Evolutionary conservation across 2,329 filamentous ascomycete species (phyloP).

Genomic region (Albophoma yamanashiensis): DNA sequence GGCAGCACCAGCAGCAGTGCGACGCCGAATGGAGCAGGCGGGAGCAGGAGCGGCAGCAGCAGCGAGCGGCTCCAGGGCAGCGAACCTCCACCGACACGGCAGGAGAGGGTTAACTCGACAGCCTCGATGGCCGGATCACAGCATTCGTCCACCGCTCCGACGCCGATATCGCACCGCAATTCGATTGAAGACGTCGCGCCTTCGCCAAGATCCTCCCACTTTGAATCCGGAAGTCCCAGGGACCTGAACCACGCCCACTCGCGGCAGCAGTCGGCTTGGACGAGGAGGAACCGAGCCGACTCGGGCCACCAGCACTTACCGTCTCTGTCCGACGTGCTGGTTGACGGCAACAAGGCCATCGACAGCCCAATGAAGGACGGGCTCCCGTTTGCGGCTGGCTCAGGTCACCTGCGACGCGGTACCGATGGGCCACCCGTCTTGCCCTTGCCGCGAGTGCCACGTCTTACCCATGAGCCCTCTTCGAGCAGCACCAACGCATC

Average conservation of each 20-base stretch:
- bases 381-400: neutral
- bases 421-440: constrained; percentile 16
- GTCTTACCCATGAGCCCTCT: constrained; percentile 34
- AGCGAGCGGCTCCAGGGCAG: constrained; percentile 37
- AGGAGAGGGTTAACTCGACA: constrained; percentile 37
- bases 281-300: constrained; percentile 5
- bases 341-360: constrained; percentile 17
- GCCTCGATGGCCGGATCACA: constrained; percentile 35
- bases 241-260: constrained; percentile 15
- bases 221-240: constrained; percentile 21
- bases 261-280: constrained; percentile 15
- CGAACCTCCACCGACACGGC: constrained; percentile 34
- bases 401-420: constrained; percentile 9
- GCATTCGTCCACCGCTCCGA: constrained; percentile 26
- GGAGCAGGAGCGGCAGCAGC: constrained; percentile 35
- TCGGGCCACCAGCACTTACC: constrained; percentile 27
- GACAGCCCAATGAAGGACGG: constrained; percentile 7
- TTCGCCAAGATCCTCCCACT: constrained; percentile 29
- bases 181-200: constrained; percentile 30
- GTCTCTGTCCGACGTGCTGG: constrained; percentile 36
- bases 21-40: constrained; percentile 23
- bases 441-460: constrained; percentile 19
- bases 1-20: constrained; percentile 30
- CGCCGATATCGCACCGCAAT: constrained; percentile 21
- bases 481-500: constrained; percentile 32